Evolutionary conservation across 2,329 filamentous ascomycete species (phyloP), one percentile per base, ranked within the genome.

Genomic region (Xylariaceae sp.): DNA sequence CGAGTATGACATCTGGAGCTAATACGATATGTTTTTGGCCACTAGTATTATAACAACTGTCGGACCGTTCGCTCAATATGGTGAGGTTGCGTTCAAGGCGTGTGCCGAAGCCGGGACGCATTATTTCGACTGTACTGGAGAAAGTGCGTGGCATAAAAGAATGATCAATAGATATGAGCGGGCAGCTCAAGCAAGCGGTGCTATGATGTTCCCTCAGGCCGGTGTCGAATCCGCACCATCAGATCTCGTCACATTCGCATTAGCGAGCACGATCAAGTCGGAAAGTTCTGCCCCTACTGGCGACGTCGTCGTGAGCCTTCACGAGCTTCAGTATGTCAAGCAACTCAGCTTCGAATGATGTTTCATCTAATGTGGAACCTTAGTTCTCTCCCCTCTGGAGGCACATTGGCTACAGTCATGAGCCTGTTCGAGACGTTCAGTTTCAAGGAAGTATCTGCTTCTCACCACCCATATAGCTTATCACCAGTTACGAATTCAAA

Each of bases 401-500:
- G 84, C 42, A 85, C 87, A 2, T 68, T 91, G 5, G 75, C 80
- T 32, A 90, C 89, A 0, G 71, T 83, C 4, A 66, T 96, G 12
- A 77, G 65, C 42, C 56, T 83, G 18, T 72, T 82, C 49, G 81
- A 85, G 22, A 65, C 67, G 41, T 83, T 76, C 60, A 68, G 70
- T 18, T 44, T 79, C 15, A 67, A 71, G 42, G 70, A 83, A 45
- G 56, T 85, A 6, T 62, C 60, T 12, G 68, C 66, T 3, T 68
- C 77, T 2, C 63, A 70, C 47, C 63, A 66, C 19, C 81, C 82
- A 12, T 85, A 76, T 60, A 75, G 76, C 1, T 66, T 81, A 10
- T 86, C 82, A 1, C 83, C 83, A 0, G 62, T 82, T 11, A 71
- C 75, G 2, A 75, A 77, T 45, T 58, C 68, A 5, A 65, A 67